Conservation (phyloP, 441 rosid genomes). For the Geranium incanum region DNA sequence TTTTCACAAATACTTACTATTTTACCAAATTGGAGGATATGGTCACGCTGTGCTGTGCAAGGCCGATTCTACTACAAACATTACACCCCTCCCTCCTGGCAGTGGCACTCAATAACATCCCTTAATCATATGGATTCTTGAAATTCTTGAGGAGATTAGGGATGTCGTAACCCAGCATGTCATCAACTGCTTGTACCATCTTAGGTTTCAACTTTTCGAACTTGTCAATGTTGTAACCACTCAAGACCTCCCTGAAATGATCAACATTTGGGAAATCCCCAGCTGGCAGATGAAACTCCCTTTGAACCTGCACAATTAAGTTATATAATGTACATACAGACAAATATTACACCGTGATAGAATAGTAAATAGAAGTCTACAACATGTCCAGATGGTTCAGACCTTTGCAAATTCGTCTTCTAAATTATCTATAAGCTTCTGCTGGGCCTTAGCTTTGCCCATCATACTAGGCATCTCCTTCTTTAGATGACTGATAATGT, state of each 20-base stretch:
- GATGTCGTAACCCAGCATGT: constrained; percentile 87
- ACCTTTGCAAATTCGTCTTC: constrained; percentile 77
- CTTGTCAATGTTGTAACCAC: constrained; percentile 72
- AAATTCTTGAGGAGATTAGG: constrained; percentile 75
- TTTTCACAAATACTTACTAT: too few relatives aligned
- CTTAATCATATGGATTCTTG: constrained; percentile 66
- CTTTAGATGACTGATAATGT: constrained; percentile 76
- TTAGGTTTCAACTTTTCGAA: constrained; percentile 86
- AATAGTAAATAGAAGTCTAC: not conserved
- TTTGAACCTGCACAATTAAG: constrained; percentile 51
- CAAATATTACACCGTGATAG: not conserved
- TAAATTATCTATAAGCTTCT: constrained; percentile 65
- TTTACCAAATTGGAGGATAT: too few relatives aligned
- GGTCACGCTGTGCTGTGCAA: too few relatives aligned
- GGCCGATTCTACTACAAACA: too few relatives aligned
- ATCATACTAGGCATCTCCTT: constrained; percentile 92
- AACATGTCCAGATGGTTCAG: constrained; percentile 9
- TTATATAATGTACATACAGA: not conserved
- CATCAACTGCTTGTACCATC: constrained; percentile 81
- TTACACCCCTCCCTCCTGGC: too few relatives aligned
- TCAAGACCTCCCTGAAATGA: constrained; percentile 60
- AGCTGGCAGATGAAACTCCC: constrained; percentile 71
- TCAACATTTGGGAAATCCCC: constrained; percentile 92
- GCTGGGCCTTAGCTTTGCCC: constrained; percentile 90
- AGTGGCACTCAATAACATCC: too few relatives aligned